phyloP scores from a whole-genome alignment of 768 basidiomycete species.

The Rhodotorula toruloides region DNA sequence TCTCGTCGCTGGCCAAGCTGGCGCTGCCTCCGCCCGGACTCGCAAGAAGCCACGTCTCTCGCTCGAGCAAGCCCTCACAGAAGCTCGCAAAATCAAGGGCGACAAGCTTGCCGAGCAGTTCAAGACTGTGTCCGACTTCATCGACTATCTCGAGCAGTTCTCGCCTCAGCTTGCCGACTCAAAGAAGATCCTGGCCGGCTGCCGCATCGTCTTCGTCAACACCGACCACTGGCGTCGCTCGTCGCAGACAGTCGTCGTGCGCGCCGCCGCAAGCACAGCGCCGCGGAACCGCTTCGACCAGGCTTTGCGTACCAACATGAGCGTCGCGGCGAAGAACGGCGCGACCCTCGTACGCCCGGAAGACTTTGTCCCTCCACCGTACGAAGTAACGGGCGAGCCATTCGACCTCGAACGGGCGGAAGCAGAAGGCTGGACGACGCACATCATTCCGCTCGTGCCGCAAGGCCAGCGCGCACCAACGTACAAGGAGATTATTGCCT shows the following conservation, averaged over 20 bases:
- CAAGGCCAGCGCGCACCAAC: not conserved
- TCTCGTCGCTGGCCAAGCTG: too few species aligned
- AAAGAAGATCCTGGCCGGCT: not conserved
- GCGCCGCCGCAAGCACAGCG: not conserved
- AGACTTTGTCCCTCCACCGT: conserved; percentile 8
- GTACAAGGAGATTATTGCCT: conserved; percentile 11
- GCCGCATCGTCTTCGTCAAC: conserved; percentile 23
- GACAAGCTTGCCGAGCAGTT: conserved; percentile 8
- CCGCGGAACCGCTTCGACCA: conserved; percentile 24
- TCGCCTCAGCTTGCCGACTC: not conserved
- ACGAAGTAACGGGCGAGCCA: not conserved
- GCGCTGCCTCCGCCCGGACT: not conserved
- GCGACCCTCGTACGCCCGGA: conserved; percentile 24
- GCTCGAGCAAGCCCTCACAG: conserved; percentile 4
- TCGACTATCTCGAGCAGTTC: conserved; percentile 15
- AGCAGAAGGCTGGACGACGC: conserved; percentile 23
- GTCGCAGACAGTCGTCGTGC: not conserved
- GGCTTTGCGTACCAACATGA: conserved; percentile 3
- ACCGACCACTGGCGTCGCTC: conserved; percentile 22
- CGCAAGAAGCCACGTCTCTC: conserved; percentile 5
- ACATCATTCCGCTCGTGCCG: conserved; percentile 22
- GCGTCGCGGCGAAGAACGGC: conserved; percentile 11
- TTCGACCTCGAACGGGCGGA: conserved; percentile 2
- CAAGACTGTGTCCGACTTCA: conserved; percentile 9
- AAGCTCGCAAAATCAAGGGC: not conserved